Evolutionary conservation across 1,139 yeast genomes (phyloP), one percentile per base, ranked within the genome.

Genomic region (Geotrichum klebahnii): DNA sequence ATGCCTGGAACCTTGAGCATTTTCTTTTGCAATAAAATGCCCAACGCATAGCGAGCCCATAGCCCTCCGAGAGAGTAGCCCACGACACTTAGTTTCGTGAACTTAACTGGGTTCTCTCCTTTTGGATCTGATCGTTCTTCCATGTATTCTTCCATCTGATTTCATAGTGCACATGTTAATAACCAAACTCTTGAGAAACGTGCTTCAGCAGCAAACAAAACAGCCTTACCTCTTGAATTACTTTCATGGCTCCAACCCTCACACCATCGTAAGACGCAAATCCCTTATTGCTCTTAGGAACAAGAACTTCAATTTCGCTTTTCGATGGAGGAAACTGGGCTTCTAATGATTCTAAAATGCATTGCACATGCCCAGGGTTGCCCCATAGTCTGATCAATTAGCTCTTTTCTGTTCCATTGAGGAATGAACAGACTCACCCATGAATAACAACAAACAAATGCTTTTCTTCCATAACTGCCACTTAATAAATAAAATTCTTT

Each of bases 201-300:
- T n/a, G n/a, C n/a, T n/a, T n/a, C n/a, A n/a, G n/a, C n/a, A n/a
- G n/a, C n/a, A n/a, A n/a, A n/a, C n/a, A 38, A 23, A 37, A 45
- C 20, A 46, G 54, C n/a, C 51, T 50, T 36, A 83, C 66, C 58
- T 89, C 96, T 3, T 75, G 67, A 20, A 87, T 66, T 19, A 86
- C 80, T 48, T 87, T 72, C 55, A 79, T 78, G 1, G 95, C 90
- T 55, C 89, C 80, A 29, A 81, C 70, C 54, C 76, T 77, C 32
- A 90, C 71, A 8, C 97, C 97, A 63, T 90, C 97, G 61, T 87
- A 87, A 0, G 96, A 86, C 60, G 82, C 81, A 74, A 87, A 78
- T 56, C 79, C 75, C 5, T 89, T 75, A 57, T 85, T 86, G n/a
- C 84, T 73, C 9, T 79, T 75, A 0, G 96, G 90, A 44, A 81